Evolutionary conservation across 2,329 filamentous ascomycete species (phyloP).

Genomic region (Aspergillus floridensis): DNA sequence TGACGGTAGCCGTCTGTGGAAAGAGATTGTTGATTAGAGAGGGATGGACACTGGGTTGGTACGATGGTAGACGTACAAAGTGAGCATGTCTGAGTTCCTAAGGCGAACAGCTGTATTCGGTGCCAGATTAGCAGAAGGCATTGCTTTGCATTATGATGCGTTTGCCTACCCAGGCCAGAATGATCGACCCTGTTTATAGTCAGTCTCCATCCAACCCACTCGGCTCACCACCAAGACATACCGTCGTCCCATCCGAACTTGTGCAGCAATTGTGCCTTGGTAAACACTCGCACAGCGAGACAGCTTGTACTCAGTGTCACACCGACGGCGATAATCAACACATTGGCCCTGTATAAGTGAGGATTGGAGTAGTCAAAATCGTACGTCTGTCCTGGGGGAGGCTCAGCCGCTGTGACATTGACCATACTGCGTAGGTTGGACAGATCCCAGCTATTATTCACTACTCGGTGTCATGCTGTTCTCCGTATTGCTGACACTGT

Average conservation of each 20-base stretch:
- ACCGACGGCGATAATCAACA: conserved; percentile 4
- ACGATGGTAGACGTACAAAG: neutral
- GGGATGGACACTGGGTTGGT: too few relatives aligned
- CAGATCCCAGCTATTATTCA: neutral
- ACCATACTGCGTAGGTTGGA: neutral
- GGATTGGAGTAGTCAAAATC: conserved; percentile 13
- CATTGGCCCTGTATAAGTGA: conserved; percentile 6
- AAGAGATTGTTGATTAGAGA: neutral
- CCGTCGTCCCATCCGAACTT: conserved; percentile 11
- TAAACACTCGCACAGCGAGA: conserved; percentile 10
- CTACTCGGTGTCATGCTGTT: neutral
- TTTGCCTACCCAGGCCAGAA: neutral
- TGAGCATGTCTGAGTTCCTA: neutral
- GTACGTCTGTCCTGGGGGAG: conserved; percentile 9
- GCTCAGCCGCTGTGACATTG: neutral
- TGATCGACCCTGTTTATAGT: neutral
- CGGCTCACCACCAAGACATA: neutral
- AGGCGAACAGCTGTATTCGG: neutral
- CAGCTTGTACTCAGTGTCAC: conserved; percentile 6
- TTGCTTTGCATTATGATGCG: neutral
- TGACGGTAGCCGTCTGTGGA: neutral
- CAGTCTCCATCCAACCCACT: neutral
- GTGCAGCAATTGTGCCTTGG: conserved; percentile 7
- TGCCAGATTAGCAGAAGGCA: neutral
- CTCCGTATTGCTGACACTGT: neutral